Percentiles rank a stretch among this genome's conserved stretches.
phyloP scores from a whole-genome alignment of 2,329 filamentous ascomycete species.

The Lasiodiplodia hormozganensis region DNA sequence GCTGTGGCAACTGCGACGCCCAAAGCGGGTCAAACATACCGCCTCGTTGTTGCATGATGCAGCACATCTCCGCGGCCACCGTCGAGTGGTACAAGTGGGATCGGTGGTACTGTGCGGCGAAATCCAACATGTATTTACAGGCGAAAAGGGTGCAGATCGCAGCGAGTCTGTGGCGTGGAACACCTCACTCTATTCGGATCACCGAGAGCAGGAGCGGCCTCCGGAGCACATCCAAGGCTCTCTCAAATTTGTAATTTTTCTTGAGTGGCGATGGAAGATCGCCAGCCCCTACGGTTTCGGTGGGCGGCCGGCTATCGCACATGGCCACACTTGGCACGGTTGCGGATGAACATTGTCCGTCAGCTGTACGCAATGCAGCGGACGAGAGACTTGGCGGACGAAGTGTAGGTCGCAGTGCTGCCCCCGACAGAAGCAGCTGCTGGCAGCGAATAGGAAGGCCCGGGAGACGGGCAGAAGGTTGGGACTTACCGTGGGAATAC shows the following conservation, averaged over 20 bases:
- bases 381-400: neutral
- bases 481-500: conserved; percentile 39
- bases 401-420: neutral
- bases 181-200: neutral
- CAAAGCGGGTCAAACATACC: conserved; percentile 5
- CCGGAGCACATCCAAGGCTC: neutral
- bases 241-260: neutral
- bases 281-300: neutral
- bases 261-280: neutral
- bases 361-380: neutral
- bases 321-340: neutral
- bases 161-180: neutral
- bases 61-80: neutral
- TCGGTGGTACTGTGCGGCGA: neutral
- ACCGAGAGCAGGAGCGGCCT: neutral
- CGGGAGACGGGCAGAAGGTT: conserved; percentile 5
- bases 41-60: neutral
- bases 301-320: neutral
- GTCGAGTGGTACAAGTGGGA: neutral
- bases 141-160: neutral
- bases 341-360: neutral
- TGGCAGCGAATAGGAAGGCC: conserved; percentile 16
- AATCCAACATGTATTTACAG: neutral
- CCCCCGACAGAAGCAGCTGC: neutral
- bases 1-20: neutral